These are phyloP conservation scores for Penicillium angulare DNA, from an alignment of 495 filamentous ascomycete species.

Conservation along the genomic window DNA sequence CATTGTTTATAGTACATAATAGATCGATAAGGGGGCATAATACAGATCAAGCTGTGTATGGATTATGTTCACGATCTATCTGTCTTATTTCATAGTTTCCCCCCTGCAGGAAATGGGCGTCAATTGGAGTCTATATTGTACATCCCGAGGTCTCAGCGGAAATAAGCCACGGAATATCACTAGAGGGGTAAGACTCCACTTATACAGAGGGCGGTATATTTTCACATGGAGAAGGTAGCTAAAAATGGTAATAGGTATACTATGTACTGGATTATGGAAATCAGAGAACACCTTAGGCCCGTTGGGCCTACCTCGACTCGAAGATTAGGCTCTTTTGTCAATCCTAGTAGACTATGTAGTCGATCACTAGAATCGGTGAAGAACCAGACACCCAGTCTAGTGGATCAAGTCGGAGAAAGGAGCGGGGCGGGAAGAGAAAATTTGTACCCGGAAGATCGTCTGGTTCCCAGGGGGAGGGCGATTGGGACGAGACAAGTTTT, in stretches of 20 bases:
- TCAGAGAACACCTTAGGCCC: neutral
- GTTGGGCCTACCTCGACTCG: neutral
- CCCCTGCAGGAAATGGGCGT: neutral
- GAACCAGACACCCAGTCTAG: slow-evolving; percentile 17
- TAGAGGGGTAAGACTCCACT: slow-evolving; percentile 21
- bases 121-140: slow-evolving; percentile 2
- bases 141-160: slow-evolving; percentile 16
- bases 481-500: neutral
- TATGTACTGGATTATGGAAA: neutral
- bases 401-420: slow-evolving; percentile 23
- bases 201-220: neutral
- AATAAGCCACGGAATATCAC: slow-evolving; percentile 15
- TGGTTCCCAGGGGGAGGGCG: slow-evolving; percentile 1
- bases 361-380: slow-evolving; percentile 17
- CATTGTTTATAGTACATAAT: neutral
- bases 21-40: neutral
- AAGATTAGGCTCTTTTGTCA: neutral
- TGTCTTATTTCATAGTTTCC: neutral
- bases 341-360: neutral
- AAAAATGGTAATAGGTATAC: neutral
- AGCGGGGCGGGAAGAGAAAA: slow-evolving; percentile 34
- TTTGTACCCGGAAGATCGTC: slow-evolving; percentile 27
- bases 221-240: neutral
- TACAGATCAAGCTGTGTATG: neutral
- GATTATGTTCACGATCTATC: no score